Evolutionary conservation across 1,284 basidiomycete species (phyloP), one percentile per base, ranked within the genome.

Genomic region (Boletus smithii): DNA sequence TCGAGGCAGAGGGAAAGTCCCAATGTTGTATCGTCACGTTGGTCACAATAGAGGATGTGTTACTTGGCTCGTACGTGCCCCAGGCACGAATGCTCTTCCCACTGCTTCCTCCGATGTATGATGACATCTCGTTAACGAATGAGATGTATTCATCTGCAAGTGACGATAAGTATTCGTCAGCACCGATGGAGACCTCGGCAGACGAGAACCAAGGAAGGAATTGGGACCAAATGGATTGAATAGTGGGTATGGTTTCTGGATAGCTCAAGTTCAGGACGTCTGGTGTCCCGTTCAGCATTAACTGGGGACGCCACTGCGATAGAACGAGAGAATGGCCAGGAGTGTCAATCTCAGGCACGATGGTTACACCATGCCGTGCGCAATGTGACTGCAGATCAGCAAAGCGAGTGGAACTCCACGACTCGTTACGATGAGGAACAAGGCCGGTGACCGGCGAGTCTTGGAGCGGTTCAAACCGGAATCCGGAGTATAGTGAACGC

Each of bases 1-100:
- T 63, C 1, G 68, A 68, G 8, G 57, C 53, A 8, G 51, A 55
- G 2, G 69, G 67, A 46, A 69, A 69, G 44, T 62, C 53, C 70
- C 70, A 72, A 41, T 71, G 70, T 23, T 71, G 70, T 48, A 71
- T 66, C 4, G 70, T 71, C 8, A 71, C 60, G 42, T 65, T 58
- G 37, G 54, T 66, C 8, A 61, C 64, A 36, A 71, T 58, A 31
- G 59, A 56, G 14, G 59, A 49, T 0, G 50, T 59, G 2, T 48
- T 54, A 42, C 63, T 66, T 20, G 69, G 63, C 44, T 70, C 68
- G 44, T 64, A 53, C 5, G 71, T 66, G 1, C 63, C 66, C 69
- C 70, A 72, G 2, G 53, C 54, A 11, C 70, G 66, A 26, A 71
- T 66, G 2, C 48, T 51, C 52, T 71, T 73, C 22, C 58, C 56